Evolutionary conservation across 2,329 filamentous ascomycete species (phyloP), one percentile per base, ranked within the genome.

Genomic region (Alternaria ventricosa): DNA sequence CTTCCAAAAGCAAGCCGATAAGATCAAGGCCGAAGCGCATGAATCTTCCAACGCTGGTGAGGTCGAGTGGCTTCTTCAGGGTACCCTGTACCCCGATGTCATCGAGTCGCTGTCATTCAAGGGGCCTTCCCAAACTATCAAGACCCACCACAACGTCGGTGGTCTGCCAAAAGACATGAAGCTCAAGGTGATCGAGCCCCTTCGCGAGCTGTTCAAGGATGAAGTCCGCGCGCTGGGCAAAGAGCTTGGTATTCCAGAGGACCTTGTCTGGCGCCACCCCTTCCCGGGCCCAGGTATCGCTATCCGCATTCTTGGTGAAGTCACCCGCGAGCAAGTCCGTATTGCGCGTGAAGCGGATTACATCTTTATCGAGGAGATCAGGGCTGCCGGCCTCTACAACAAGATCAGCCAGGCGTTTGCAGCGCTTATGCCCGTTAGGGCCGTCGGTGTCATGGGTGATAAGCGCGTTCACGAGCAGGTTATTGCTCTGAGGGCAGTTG

Each of bases 61-160:
- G 73, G 91, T 97, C 43, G 88, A 93, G 72, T 97, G 88, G 86
- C 92, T 97, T 75, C 85, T 97, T 10, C 94, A 97, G 81, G 93
- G 94, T 18, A 96, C 92, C 9, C 85, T 96, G 23, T 95, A 93
- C 80, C 91, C 90, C 2, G 91, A 92, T 77, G 88, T 90, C 62
- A 91, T 91, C 68, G 89, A 91, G 71, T 88, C 86, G 67, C 88
- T 92, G 66, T 90, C 89, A 25, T 92, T 92, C 85, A 91, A 91
- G 77, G 90, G 90, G 0, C 90, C 90, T 13, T 88, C 85, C 41
- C 86, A 86, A 25, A 92, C 90, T 12, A 92, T 92, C 81, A 92
- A 92, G 78, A 92, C 89, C 12, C 90, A 91, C 79, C 89, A 90
- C 83, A 89, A 92, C 71, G 90, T 92, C 30, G 91, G 91, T 53